These are phyloP conservation scores for Talaromyces sp. DNA, from an alignment of 2,329 filamentous ascomycete genomes.

Conservation along the genomic window DNA sequence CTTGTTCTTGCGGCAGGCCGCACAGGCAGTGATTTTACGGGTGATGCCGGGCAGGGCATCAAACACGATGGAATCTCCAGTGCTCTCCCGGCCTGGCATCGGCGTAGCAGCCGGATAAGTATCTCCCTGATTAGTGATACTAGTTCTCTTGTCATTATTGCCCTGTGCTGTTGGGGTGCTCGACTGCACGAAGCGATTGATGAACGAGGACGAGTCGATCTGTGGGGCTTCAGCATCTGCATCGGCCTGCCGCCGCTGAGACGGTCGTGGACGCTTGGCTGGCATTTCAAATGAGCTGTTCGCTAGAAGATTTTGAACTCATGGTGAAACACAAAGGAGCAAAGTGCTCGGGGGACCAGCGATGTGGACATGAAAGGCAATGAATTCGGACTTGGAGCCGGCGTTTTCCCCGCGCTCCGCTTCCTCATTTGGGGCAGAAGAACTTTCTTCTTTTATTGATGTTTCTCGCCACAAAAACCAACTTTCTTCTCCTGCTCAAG, in stretches of 20 bases:
- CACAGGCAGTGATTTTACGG: slow-evolving; percentile 42
- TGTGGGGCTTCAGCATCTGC: not conserved
- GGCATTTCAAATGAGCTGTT: not conserved
- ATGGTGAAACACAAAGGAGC: not conserved
- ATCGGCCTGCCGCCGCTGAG: slow-evolving; percentile 1
- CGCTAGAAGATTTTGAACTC: not conserved
- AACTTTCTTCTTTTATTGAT: too few relatives aligned
- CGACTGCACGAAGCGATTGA: not conserved
- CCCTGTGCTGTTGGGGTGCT: not conserved
- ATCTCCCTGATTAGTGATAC: not conserved
- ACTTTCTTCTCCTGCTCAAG: not conserved
- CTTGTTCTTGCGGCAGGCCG: slow-evolving; percentile 47
- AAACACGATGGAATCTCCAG: slow-evolving; percentile 6
- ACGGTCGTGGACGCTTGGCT: not conserved
- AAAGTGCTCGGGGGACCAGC: not conserved
- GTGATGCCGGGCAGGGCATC: slow-evolving; percentile 25
- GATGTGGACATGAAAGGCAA: not conserved
- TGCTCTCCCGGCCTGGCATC: slow-evolving; percentile 8
- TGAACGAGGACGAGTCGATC: not conserved
- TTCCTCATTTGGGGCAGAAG: slow-evolving; percentile 1
- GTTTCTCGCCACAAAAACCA: not conserved
- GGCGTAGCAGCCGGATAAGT: slow-evolving; percentile 3
- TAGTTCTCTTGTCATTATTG: not conserved
- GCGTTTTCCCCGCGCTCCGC: slow-evolving; percentile 2
- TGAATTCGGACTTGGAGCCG: not conserved